Base-by-base conservation (phyloP, 768 basidiomycete genomes). In the Xerocomellus amylosporus region DNA sequence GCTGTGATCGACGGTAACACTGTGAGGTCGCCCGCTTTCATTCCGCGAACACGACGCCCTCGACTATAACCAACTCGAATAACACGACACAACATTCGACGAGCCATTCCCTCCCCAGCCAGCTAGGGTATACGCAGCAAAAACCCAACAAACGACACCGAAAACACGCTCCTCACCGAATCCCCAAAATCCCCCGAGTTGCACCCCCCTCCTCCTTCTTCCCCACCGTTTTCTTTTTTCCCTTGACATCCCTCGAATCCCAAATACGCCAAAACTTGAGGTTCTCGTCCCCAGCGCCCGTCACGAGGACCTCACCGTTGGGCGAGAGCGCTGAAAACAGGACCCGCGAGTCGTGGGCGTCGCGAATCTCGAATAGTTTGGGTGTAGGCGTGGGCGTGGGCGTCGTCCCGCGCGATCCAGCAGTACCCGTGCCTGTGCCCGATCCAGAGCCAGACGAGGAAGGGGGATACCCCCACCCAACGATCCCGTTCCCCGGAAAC, bases 221-320 rank as follows among this genome's bases (percentile, higher is more conserved):
- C n/a, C 59, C 47, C n/a, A 42, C 54, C 33, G 56, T 57, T 62
- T 70, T 70, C 54, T 64, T 65, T 37, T 71, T 70, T 3, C 54
- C 56, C 63, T 74, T 78, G 41, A 38, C 36, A 58, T 72, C 74
- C 9, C 74, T 77, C 39, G 78, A 70, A 46, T 90, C 89, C 90
- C 90, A 91, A 37, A 92, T 79, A 54, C 85, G 83, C 94, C 94
- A 96, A 73, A 96, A 96, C 77, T 98, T 98, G 64, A 98, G 76
- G 65, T 95, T 95, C 77, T 98, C 96, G 65, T 98, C 97, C 0
- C 89, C 89, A 2, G 92, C 93, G 8, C 90, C 93, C 0, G 96
- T 98, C 59, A 86, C 89, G 10, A 99, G 86, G 5, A 93, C 85
- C 60, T 94, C 93, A 1, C 97, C 97, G 8, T 85, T 88, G 2